Base-by-base conservation (phyloP, 352 stramenopile species). In the Lagenidium giganteum region DNA sequence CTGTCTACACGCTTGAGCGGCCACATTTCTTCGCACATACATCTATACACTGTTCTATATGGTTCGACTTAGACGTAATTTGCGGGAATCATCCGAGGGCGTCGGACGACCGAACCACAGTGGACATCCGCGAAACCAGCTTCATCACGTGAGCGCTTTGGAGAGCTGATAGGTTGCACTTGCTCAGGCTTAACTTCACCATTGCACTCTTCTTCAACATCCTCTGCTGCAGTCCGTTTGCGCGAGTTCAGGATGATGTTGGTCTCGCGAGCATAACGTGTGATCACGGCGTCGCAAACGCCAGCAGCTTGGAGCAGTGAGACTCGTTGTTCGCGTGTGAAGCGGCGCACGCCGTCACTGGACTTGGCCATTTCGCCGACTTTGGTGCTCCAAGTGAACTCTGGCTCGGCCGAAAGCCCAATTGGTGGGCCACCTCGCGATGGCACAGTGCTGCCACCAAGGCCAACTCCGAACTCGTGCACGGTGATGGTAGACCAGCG, bases 31-130 rank as follows among this genome's bases (percentile, higher is more conserved):
- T 27, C 40, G 23, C 26, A 17, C 40, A 35, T 12, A 20, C 24
- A n/a, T 27, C 18, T 28, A 33, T 27, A 46, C 36, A 35, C 21
- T 5, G n/a, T 16, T 38, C 32, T 38, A 8, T 16, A 7, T 9
- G 11, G 9, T 9, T 45, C 23, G 39, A 9, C 17, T 61, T 37
- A 63, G 37, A 56, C 47, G 53, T 85, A 85, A 55, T 85, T 81
- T 51, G 66, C 52, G 27, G 72, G 72, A 52, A 85, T 85, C 66
- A 85, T 85, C 29, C 72, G 66, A 22, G 72, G 72, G 42, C 69
- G 55, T 34, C 69, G 60, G 55, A 57, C 68, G 72, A 27, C 61
- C 44, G 21, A 67, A 64, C 58, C 31, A 67, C 60, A 41, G 57
- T 75, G 30, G 69, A 64, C 50, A 83, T 85, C 23, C 57, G 61